These are phyloP conservation scores for Jimgerdemannia lactiflua DNA, from an alignment of 192 early-diverging fungal species.

Conservation along the genomic window DNA sequence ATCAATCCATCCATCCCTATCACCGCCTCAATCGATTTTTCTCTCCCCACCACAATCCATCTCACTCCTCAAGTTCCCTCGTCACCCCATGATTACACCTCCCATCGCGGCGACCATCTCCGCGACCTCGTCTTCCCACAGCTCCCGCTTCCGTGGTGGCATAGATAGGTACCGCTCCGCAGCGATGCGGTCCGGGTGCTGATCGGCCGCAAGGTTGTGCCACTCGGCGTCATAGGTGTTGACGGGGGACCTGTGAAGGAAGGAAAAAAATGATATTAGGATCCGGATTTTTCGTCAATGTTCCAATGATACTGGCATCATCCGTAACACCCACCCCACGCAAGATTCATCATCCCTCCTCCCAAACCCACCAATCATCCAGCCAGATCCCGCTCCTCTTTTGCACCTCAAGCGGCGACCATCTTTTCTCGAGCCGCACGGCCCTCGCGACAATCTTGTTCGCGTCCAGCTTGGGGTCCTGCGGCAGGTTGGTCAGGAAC, in stretches of 20 bases:
- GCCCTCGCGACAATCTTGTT: conserved; percentile 26
- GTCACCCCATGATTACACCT: neutral
- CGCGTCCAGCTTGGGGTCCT: neutral
- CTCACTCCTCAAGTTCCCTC: no score
- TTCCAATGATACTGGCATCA: no score
- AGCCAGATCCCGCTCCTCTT: conserved; percentile 40
- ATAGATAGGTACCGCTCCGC: conserved; percentile 19
- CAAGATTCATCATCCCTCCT: no score
- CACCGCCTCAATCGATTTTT: no score
- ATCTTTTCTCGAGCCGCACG: conserved; percentile 34
- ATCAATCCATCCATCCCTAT: no score
- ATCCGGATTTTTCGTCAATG: no score
- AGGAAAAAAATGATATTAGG: neutral
- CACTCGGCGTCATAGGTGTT: conserved; percentile 34
- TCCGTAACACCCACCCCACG: no score
- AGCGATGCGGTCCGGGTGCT: conserved; percentile 27
- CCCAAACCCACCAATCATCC: conserved; percentile 34
- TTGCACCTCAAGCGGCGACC: conserved; percentile 37
- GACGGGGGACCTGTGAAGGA: conserved; percentile 19
- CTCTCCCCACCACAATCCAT: no score
- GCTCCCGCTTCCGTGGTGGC: conserved; percentile 19
- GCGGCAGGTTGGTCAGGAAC: neutral
- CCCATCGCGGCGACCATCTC: neutral
- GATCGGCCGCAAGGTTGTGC: conserved; percentile 6
- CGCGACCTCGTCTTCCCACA: conserved; percentile 36